These are phyloP conservation scores for Candida dubliniensis DNA, from an alignment of 1,139 yeast genomes.

Conservation along the genomic window DNA sequence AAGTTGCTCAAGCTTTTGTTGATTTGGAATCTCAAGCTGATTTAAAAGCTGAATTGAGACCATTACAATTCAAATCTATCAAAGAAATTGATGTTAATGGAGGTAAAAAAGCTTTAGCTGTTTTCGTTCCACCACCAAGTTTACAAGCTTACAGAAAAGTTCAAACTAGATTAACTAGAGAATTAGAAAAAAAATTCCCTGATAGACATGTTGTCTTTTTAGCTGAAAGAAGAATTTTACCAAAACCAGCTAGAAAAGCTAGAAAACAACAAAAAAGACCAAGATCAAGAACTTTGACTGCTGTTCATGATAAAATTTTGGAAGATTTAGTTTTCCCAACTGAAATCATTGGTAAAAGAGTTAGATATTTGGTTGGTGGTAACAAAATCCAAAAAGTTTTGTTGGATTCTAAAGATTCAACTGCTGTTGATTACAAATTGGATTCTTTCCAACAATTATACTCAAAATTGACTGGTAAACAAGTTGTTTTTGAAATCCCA, in stretches of 20 bases:
- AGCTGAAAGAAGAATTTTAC: conserved; percentile 99
- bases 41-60: conserved; percentile 96
- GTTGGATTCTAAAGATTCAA: conserved; percentile 97
- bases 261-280: conserved; percentile 99
- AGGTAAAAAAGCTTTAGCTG: conserved; percentile 98
- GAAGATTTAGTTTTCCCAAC: conserved; percentile 99
- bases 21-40: conserved; percentile 97
- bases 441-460: conserved; percentile 99
- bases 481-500: conserved; percentile 98
- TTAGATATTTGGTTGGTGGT: conserved; percentile 99
- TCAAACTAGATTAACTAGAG: conserved; percentile 97
- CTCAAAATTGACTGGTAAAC: conserved; percentile 99
- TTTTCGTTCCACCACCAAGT: conserved; percentile 97
- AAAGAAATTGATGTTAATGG: conserved; percentile 97
- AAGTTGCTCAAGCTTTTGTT: conserved; percentile 98
- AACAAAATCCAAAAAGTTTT: conserved; percentile 97
- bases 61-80: conserved; percentile 97
- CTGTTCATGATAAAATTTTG: conserved; percentile 98
- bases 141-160: conserved; percentile 94
- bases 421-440: conserved; percentile 97
- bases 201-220: conserved; percentile 99
- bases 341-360: conserved; percentile 98
- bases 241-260: conserved; percentile 92
- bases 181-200: conserved; percentile 99
- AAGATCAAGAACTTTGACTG: conserved; percentile 98